Evolutionary conservation across 2,329 filamentous ascomycete genomes (phyloP), one percentile per base, ranked within the genome.

Genomic region (Exserohilum rostratum): DNA sequence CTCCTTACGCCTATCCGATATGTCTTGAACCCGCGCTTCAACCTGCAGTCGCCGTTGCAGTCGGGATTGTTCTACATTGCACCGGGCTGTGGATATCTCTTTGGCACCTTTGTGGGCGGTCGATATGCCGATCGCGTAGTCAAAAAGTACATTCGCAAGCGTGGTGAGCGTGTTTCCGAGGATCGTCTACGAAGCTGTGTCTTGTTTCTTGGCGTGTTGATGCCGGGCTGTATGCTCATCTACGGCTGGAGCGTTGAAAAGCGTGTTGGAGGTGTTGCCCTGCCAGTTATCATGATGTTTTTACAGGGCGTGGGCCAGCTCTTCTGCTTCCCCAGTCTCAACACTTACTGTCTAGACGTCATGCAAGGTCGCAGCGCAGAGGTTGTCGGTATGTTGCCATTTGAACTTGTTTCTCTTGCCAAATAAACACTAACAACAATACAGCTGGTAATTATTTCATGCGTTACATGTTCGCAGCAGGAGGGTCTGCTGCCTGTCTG

Each of bases 321-420:
- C 5, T 90, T 91, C 67, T 90, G 87, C 64, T 92, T 91, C 66
- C 89, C 89, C 0, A 85, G 83, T 43, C 72, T 93, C 57, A 92
- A 93, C 71, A 90, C 89, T 0, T 93, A 95, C 75, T 93, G 90
- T 70, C 76, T 95, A 35, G 90, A 95, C 71, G 90, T 93, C 11
- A 91, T 93, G 87, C 88, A 88, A 60, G 80, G 81, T 1, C 79
- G 83, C 27, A 85, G 85, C 38, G 85, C 87, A 3, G 90, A 95
- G 67, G 89, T 93, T 3, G 85, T 91, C 38, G 69, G 70, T 74
- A 67, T 46, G 70, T 66, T 9, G 18, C n/a, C 9, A 7, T 6
- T 17, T n/a, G n/a, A n/a, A n/a, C 12, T 17, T 34, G 3, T n/a
- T 13, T 38, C 18, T 22, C 35, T 22, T n/a, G 12, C 37, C 45